These are phyloP conservation scores for Isabelozyma heimii DNA, from an alignment of 805 yeast genomes.

Conservation along the genomic window DNA sequence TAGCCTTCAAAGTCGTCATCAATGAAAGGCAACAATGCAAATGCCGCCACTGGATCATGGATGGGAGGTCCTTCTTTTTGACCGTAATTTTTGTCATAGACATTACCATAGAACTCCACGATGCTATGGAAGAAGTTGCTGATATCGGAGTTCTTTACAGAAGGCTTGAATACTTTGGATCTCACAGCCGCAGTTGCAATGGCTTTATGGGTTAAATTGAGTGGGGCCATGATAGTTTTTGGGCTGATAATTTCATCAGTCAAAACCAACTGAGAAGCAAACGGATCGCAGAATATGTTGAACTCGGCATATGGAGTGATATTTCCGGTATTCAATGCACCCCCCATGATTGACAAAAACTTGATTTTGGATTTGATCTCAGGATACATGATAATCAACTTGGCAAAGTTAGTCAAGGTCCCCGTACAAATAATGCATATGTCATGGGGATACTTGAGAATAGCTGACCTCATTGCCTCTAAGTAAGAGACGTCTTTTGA, in stretches of 20 bases:
- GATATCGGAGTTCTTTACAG: constrained; percentile 35
- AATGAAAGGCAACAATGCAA: constrained; percentile 51
- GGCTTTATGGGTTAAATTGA: constrained; percentile 70
- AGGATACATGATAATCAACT: constrained; percentile 54
- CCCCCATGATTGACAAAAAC: constrained; percentile 75
- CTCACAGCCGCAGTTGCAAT: constrained; percentile 38
- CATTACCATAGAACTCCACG: constrained; percentile 16
- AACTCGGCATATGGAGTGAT: constrained; percentile 62
- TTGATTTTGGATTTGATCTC: constrained; percentile 47
- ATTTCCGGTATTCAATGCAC: constrained; percentile 54
- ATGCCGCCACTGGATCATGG: constrained; percentile 77
- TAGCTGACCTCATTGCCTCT: constrained; percentile 42
- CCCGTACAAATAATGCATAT: constrained; percentile 73
- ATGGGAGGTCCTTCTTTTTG: constrained; percentile 62
- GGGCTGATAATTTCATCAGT: constrained; percentile 43
- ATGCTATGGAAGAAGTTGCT: constrained; percentile 32
- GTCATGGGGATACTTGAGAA: constrained; percentile 42
- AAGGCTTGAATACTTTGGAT: constrained; percentile 18
- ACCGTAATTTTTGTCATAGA: constrained; percentile 11
- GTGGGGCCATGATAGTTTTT: constrained; percentile 57
- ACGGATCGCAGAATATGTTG: constrained; percentile 73
- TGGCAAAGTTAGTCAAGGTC: constrained; percentile 69
- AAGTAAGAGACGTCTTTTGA: constrained; percentile 22
- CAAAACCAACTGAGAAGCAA: constrained; percentile 63
- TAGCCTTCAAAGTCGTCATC: constrained; percentile 13